A percentile compares a stretch with the other conserved stretches of the same genome.
phyloP scores from a whole-genome alignment of 2,329 filamentous ascomycete genomes.

The Metarhizium rileyi region DNA sequence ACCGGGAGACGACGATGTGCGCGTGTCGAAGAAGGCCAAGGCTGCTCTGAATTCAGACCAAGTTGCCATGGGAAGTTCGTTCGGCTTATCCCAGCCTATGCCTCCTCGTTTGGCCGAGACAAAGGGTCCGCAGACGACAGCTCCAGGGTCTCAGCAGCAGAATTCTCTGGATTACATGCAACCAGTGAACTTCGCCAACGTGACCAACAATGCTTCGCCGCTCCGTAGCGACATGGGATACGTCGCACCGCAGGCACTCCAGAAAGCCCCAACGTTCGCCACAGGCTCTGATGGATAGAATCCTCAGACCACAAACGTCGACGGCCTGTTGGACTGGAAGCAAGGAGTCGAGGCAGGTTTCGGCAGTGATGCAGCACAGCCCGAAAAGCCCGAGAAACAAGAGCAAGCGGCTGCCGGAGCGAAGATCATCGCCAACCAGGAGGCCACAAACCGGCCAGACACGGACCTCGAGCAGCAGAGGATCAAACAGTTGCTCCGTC shows the following conservation, averaged over 20 bases:
- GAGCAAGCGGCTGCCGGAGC: background rate
- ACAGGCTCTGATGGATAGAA: background rate
- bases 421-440: background rate
- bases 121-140: background rate
- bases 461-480: background rate
- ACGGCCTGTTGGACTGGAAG: background rate
- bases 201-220: too few species aligned
- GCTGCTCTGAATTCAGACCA: background rate
- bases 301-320: background rate
- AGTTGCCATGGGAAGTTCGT: background rate
- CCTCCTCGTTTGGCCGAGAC: background rate
- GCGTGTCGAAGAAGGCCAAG: background rate
- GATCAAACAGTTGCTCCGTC: background rate
- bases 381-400: background rate
- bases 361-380: background rate
- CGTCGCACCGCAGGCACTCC: background rate
- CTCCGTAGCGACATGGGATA: background rate
- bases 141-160: background rate
- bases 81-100: background rate
- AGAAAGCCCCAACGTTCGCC: background rate
- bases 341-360: background rate
- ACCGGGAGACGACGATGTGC: background rate
- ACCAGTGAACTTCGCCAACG: too few species aligned
- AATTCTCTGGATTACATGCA: background rate
- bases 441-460: background rate